A percentile compares a stretch with the other conserved stretches of the same genome.
These are phyloP conservation scores for Odontarrhena argentea DNA, from an alignment of 345 rosid genomes.

Conservation along the genomic window DNA sequence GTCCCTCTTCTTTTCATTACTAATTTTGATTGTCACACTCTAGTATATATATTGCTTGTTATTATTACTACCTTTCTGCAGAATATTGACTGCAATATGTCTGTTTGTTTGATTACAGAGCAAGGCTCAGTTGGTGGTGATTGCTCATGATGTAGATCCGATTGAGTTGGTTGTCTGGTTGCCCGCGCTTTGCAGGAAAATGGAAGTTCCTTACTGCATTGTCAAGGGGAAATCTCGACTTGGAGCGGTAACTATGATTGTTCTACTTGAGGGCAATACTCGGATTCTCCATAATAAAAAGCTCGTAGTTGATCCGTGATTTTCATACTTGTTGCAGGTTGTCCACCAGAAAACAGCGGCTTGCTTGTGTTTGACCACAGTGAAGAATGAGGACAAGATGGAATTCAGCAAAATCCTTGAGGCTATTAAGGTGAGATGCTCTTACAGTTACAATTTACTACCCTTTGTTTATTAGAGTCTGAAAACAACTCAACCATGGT, in stretches of 20 bases:
- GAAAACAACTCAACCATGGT: neutral
- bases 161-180: constrained; percentile 82
- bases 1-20: constrained; percentile 31
- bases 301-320: neutral
- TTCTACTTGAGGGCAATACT: neutral
- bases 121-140: constrained; percentile 69
- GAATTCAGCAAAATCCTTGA: constrained; percentile 75
- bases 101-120: constrained; percentile 42
- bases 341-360: constrained; percentile 79
- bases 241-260: constrained; percentile 52
- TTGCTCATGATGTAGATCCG: constrained; percentile 82
- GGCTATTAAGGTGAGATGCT: constrained; percentile 63
- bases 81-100: too few species aligned
- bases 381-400: constrained; percentile 76
- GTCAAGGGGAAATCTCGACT: constrained; percentile 58
- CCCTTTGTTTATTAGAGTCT: too few species aligned
- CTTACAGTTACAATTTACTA: neutral
- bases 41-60: neutral
- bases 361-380: constrained; percentile 69
- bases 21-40: neutral
- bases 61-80: too few species aligned
- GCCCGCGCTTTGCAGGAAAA: constrained; percentile 73
- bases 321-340: constrained; percentile 44
- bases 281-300: neutral
- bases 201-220: constrained; percentile 68